Percentiles rank a stretch among this genome's conserved stretches.
phyloP scores from a whole-genome alignment of 2,329 filamentous ascomycete species.

The Tolypocladium inflatum region DNA sequence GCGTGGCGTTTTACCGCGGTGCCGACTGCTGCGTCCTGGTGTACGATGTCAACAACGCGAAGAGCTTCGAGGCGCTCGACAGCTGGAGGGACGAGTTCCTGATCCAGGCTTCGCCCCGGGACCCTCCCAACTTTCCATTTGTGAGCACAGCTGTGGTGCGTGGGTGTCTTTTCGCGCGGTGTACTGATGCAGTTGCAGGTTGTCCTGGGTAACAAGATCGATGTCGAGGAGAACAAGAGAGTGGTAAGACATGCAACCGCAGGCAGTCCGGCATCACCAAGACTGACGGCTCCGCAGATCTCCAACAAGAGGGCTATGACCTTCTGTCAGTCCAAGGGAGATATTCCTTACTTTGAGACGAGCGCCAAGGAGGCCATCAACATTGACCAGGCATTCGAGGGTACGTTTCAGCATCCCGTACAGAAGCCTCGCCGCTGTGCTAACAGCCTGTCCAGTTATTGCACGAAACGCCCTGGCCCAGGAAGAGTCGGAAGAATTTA shows the following conservation, averaged over 20 bases:
- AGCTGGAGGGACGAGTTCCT: constrained; percentile 98
- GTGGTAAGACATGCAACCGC: constrained; percentile 46
- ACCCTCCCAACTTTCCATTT: constrained; percentile 96
- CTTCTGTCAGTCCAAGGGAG: constrained; percentile 95
- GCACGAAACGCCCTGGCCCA: constrained; percentile 91
- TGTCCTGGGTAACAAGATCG: constrained; percentile 97
- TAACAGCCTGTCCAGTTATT: constrained; percentile 55
- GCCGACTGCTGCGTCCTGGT: constrained; percentile 97
- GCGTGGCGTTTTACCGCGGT: constrained; percentile 93
- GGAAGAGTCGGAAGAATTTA: constrained; percentile 97
- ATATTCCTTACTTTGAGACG: constrained; percentile 98
- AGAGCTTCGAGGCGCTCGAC: constrained; percentile 97
- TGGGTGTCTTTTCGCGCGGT: not conserved
- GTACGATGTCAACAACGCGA: constrained; percentile 98
- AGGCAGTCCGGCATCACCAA: not conserved
- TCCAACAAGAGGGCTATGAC: constrained; percentile 93
- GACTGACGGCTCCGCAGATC: constrained; percentile 45
- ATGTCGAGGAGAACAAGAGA: constrained; percentile 95
- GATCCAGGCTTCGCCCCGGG: constrained; percentile 91
- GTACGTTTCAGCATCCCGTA: constrained; percentile 26
- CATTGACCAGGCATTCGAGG: constrained; percentile 73
- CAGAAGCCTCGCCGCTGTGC: not conserved
- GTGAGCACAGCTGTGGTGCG: constrained; percentile 41
- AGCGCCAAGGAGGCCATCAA: constrained; percentile 98
- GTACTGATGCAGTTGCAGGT: constrained; percentile 44